A percentile compares a stretch with the other conserved stretches of the same genome.
These are phyloP conservation scores for Dendrobium catenatum DNA, from an alignment of 106 monocot genomes.

Conservation along the genomic window DNA sequence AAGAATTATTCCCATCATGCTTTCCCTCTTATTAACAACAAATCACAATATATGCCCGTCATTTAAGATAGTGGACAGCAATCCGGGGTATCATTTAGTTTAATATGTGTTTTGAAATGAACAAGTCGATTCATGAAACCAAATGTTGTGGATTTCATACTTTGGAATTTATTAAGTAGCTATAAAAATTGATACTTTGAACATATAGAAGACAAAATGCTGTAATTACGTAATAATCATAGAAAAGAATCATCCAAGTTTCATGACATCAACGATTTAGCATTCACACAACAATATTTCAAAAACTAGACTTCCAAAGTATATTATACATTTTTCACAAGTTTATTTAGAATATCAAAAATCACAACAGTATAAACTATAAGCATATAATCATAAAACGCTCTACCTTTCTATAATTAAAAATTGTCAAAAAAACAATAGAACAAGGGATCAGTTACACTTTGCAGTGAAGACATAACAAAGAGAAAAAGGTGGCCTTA, in stretches of 20 bases:
- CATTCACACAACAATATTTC: too few relatives aligned
- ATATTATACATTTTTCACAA: neutral
- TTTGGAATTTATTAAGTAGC: neutral
- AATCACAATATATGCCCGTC: neutral
- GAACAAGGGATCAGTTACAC: neutral
- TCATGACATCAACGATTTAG: too few relatives aligned
- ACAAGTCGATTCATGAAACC: neutral
- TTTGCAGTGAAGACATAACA: neutral
- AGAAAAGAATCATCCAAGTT: neutral
- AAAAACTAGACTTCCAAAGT: too few relatives aligned
- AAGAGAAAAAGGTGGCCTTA: neutral
- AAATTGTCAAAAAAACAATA: neutral
- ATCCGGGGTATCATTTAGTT: neutral
- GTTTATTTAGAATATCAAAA: neutral
- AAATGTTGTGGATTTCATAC: neutral
- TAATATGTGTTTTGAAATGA: neutral
- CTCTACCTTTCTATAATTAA: neutral
- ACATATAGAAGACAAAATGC: neutral
- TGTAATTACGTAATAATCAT: neutral
- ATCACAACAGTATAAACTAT: neutral
- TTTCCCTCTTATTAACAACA: neutral
- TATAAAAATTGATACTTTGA: neutral
- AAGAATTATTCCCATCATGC: neutral
- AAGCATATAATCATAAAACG: neutral
- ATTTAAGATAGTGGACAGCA: neutral